phyloP scores from a whole-genome alignment of 2,329 filamentous ascomycete genomes.

The Thielaviopsis cerberus region DNA sequence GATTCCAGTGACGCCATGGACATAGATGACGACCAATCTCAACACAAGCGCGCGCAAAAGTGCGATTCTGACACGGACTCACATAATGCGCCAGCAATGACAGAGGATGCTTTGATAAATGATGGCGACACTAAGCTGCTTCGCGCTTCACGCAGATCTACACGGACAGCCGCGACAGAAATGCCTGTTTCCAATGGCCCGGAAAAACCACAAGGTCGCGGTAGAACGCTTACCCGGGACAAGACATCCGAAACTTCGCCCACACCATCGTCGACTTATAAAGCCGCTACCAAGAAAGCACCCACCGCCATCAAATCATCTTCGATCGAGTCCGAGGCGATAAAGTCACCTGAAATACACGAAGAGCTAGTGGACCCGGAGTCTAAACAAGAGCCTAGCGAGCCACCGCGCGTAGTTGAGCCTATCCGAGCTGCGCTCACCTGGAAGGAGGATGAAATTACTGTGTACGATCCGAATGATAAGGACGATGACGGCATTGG shows the following conservation, averaged over 20 bases:
- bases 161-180: not conserved
- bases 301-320: not conserved
- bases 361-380: slow-evolving; percentile 14
- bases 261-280: not conserved
- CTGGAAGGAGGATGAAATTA: slow-evolving; percentile 52
- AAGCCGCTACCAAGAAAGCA: not conserved
- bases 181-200: not conserved
- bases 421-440: slow-evolving; percentile 41
- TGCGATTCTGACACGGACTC: not conserved
- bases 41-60: not conserved
- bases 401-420: slow-evolving; percentile 24
- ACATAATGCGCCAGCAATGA: not conserved
- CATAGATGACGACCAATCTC: slow-evolving; percentile 2
- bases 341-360: slow-evolving; percentile 10
- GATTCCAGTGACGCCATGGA: slow-evolving; percentile 5
- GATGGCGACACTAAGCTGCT: not conserved
- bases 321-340: not conserved
- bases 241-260: not conserved
- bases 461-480: slow-evolving; percentile 44
- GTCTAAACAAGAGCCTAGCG: slow-evolving; percentile 18
- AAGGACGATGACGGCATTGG: slow-evolving; percentile 48
- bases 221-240: not conserved
- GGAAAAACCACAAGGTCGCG: not conserved
- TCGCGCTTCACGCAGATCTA: slow-evolving; percentile 1
- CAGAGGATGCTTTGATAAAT: not conserved